These are phyloP conservation scores for Cardamine resedifolia DNA, from an alignment of 345 rosid genomes.

Conservation along the genomic window DNA sequence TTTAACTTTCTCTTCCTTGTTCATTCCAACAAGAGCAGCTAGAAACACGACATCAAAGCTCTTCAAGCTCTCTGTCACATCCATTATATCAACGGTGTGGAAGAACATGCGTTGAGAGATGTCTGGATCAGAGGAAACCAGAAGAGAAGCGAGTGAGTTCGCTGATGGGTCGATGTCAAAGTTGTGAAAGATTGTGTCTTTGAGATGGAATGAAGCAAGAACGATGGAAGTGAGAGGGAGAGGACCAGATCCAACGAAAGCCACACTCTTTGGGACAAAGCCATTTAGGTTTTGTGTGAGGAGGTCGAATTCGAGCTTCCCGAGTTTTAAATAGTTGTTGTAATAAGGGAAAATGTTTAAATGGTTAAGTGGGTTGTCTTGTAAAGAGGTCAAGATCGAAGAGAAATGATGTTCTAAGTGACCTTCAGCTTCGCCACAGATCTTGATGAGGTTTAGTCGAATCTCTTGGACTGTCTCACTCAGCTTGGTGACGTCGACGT, in stretches of 20 bases:
- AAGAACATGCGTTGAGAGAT: constrained; percentile 67
- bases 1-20: constrained; percentile 61
- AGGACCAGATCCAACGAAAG: constrained; percentile 92
- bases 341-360: constrained; percentile 72
- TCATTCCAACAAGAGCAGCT: constrained; percentile 95
- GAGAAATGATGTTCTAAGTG: constrained; percentile 66
- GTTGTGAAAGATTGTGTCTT: constrained; percentile 65
- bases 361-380: constrained; percentile 63
- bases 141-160: constrained; percentile 51
- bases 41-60: constrained; percentile 84
- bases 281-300: constrained; percentile 42
- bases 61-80: constrained; percentile 51
- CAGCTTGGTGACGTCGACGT: constrained; percentile 56
- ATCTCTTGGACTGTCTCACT: constrained; percentile 51
- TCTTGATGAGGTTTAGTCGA: constrained; percentile 59
- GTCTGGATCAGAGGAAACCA: constrained; percentile 54
- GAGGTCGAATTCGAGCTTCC: constrained; percentile 63
- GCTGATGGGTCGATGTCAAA: constrained; percentile 69
- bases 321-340: constrained; percentile 71
- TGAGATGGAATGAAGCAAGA: constrained; percentile 62
- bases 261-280: constrained; percentile 46
- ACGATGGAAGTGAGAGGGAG: constrained; percentile 81
- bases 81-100: constrained; percentile 63
- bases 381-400: constrained; percentile 47
- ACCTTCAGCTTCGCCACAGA: constrained; percentile 76